Evolutionary conservation across 164 flowering plant species (phyloP).

Genomic region (Cinnamomum chago): DNA sequence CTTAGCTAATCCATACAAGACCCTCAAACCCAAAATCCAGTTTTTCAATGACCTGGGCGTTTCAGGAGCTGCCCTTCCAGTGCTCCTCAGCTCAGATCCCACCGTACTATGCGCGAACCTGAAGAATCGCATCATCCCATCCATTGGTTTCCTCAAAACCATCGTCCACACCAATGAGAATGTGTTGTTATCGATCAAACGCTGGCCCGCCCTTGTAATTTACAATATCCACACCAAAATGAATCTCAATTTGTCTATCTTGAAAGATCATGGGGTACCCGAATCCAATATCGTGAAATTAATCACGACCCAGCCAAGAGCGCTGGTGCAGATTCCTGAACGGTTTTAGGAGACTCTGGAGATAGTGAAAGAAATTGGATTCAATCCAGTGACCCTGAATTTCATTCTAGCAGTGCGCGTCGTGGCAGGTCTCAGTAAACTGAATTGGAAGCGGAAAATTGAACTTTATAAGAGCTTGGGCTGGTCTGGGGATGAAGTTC

Average conservation of each 20-base stretch:
- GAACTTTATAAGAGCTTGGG: constrained; percentile 20
- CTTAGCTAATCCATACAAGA: constrained; percentile 15
- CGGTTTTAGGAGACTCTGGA: constrained; percentile 4
- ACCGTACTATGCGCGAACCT: constrained; percentile 18
- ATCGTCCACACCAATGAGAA: constrained; percentile 13
- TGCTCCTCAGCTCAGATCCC: constrained; percentile 7
- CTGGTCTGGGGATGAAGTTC: constrained; percentile 22
- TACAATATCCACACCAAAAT: not conserved
- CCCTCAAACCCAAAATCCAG: constrained; percentile 33
- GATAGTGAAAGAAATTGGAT: constrained; percentile 13
- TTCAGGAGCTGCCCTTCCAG: constrained; percentile 5
- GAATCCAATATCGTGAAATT: not conserved
- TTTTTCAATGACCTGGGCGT: constrained; percentile 29
- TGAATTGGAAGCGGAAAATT: constrained; percentile 13
- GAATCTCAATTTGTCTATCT: constrained; percentile 6
- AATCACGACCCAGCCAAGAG: not conserved
- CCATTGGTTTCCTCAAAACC: constrained; percentile 13
- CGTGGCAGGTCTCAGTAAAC: not conserved
- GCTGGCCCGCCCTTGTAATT: not conserved
- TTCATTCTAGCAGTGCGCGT: constrained; percentile 11
- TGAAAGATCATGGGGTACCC: constrained; percentile 16
- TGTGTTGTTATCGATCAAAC: constrained; percentile 2
- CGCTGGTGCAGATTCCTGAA: not conserved
- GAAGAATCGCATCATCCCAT: constrained; percentile 21
- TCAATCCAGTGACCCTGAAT: not conserved